Conservation (phyloP, 305 asterid species). For the Fraxinus floribunda region DNA sequence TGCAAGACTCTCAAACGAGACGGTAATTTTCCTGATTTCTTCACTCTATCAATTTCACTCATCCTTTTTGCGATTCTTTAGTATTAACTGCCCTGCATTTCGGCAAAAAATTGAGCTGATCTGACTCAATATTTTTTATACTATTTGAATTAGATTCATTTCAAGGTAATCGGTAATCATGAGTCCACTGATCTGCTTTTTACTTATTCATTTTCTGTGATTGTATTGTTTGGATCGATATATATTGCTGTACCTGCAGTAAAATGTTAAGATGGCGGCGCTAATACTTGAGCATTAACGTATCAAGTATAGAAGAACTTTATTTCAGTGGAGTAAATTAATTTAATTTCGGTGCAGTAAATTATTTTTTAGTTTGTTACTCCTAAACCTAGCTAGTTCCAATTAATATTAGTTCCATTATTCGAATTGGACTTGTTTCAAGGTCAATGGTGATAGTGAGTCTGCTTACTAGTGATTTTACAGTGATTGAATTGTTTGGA, state of each 20-base stretch:
- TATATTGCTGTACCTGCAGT: background rate
- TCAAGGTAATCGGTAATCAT: background rate
- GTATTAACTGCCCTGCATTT: background rate
- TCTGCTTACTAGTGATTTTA: background rate
- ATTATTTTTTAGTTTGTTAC: background rate
- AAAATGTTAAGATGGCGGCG: background rate
- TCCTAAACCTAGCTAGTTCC: background rate
- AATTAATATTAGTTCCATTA: background rate
- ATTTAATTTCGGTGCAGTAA: background rate
- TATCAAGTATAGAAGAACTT: background rate
- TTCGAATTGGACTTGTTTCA: background rate
- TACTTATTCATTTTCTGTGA: conserved; percentile 9
- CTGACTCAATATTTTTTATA: background rate
- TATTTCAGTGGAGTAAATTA: background rate
- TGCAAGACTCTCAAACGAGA: conserved; percentile 95
- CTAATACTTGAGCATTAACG: background rate
- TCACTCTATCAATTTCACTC: background rate
- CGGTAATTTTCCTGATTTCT: conserved; percentile 46
- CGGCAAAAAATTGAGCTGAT: conserved; percentile 11
- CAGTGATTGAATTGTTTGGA: background rate
- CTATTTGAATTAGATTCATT: conserved; percentile 12
- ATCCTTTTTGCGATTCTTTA: background rate
- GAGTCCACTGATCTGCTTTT: conserved; percentile 6
- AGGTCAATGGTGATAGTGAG: background rate
- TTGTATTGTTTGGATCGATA: conserved; percentile 9